Evolutionary conservation across 768 basidiomycete genomes (phyloP), one percentile per base, ranked within the genome.

Genomic region (Naematelia aurantialba): DNA sequence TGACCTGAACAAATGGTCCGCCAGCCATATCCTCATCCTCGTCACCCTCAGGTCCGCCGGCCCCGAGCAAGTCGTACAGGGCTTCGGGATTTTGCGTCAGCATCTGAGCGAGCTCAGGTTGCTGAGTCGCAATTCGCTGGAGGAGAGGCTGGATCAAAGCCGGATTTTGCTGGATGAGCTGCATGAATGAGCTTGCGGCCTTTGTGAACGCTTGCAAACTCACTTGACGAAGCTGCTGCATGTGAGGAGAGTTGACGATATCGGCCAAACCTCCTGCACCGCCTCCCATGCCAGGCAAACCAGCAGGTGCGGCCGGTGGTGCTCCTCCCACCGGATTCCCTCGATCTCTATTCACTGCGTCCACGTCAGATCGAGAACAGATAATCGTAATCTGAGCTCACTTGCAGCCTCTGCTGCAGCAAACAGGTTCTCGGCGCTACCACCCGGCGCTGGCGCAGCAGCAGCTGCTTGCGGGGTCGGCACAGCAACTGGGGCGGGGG

Each of bases 401-500:
- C 72, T 76, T n/a, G 75, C 76, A 60, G 76, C 76, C 59, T 73
- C 71, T 34, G 76, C 76, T 31, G 75, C 87, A 78, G 89, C 89
- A 79, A 94, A 93, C 48, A 94, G 81, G 75, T 94, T 94, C 73
- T 91, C 90, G 24, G 86, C 85, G 58, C 65, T 67, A 49, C 70
- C 72, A 45, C 55, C 70, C 22, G 77, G 63, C 4, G 80, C 70
- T 22, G 79, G 70, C 45, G 79, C 68, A 19, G 75, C 73, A 56
- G 82, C 73, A 17, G 78, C 79, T 34, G 61, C 51, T 14, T 61
- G 66, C 83, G 82, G 56, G 87, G 78, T 74, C 85, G 85, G 30
- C 46, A 65, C 56, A 34, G 60, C 58, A 29, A 56, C 60, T 58
- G 64, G 34, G 45, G 66, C 55, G 21, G 52, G 48, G 22, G 65